Percentiles rank a stretch among this genome's conserved stretches.
phyloP scores from a whole-genome alignment of 2,329 filamentous ascomycete genomes.

The Trichoderma brevicompactum region DNA sequence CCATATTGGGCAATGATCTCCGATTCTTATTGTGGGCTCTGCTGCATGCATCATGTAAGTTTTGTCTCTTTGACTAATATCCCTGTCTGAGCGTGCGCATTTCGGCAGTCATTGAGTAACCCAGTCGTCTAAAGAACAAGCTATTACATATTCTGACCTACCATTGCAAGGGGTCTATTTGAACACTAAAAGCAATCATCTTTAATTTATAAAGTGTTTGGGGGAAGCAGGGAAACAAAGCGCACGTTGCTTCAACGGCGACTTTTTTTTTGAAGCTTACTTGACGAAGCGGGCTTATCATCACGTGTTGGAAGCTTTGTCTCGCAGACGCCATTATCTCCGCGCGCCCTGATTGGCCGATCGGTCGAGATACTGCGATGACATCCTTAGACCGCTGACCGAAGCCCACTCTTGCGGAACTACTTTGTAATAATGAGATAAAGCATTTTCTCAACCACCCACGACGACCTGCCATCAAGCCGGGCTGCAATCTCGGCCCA shows the following conservation, averaged over 20 bases:
- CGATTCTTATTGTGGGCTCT: slow-evolving; percentile 9
- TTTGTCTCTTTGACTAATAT: neutral
- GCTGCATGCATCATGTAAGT: slow-evolving; percentile 24
- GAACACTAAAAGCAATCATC: no score
- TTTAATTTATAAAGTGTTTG: no score
- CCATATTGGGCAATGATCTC: slow-evolving; percentile 6
- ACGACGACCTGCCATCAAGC: neutral
- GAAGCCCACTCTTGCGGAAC: slow-evolving; percentile 5
- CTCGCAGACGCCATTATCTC: neutral
- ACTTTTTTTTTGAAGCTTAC: neutral
- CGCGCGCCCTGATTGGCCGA: slow-evolving; percentile 18
- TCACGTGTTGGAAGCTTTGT: slow-evolving; percentile 25
- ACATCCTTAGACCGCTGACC: slow-evolving; percentile 24
- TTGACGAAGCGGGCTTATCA: slow-evolving; percentile 10
- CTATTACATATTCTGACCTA: no score
- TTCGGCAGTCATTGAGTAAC: neutral
- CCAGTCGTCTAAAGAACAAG: no score
- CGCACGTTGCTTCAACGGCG: no score
- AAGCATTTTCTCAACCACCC: slow-evolving; percentile 21
- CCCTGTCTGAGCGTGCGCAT: neutral
- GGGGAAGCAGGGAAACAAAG: neutral
- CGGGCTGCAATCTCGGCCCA: slow-evolving; percentile 14
- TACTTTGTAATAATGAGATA: slow-evolving; percentile 6
- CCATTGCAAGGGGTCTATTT: no score
- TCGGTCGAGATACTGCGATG: slow-evolving; percentile 4